Evolutionary conservation across 179 eudicot species (phyloP), one percentile per base, ranked within the genome.

Genomic region (Pouteria campechiana): DNA sequence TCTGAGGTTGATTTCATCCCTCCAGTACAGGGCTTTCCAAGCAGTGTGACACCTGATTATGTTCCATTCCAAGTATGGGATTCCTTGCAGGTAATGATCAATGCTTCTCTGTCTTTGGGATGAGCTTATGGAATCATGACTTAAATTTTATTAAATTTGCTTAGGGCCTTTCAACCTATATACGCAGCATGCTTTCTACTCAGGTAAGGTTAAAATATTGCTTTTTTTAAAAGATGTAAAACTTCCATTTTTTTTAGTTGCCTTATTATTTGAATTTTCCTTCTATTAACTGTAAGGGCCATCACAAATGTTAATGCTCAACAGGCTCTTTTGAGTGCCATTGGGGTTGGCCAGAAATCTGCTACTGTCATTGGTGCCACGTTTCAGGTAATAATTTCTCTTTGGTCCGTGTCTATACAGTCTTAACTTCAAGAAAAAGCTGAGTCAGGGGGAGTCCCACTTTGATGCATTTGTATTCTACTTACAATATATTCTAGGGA

Each of bases 301-400:
- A n/a, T n/a, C n/a, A n/a, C n/a, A 27, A 19, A 13, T 33, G 11
- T 29, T 55, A 20, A 8, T 42, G 24, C 27, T 17, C 48, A 20
- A 58, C 63, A 90, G 99, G 99, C 99, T 55, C 96, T 92, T 48
- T 57, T 92, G 70, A 68, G 99, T 82, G 99, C 99, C 38, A 92
- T 92, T 58, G 99, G 99, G 34, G 99, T 92, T 36, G 99, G 99
- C 46, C 96, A 78, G 51, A 87, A 82, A 57, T 79, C 99, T 11
- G 96, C 99, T 13, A 79, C 96, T 33, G 94, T 82, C 10, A 68
- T 92, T 31, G 99, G 99, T 52, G 99, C 99, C 40, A 92, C 99
- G 33, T 92, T 92, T 69, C 96, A 82, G 94, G 99, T 79, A 59
- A 32, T 21, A 10, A 20, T n/a, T n/a, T n/a, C n/a, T n/a, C n/a